Conservation (phyloP, 495 filamentous ascomycete species). For the Parachaetomium inaequale region DNA sequence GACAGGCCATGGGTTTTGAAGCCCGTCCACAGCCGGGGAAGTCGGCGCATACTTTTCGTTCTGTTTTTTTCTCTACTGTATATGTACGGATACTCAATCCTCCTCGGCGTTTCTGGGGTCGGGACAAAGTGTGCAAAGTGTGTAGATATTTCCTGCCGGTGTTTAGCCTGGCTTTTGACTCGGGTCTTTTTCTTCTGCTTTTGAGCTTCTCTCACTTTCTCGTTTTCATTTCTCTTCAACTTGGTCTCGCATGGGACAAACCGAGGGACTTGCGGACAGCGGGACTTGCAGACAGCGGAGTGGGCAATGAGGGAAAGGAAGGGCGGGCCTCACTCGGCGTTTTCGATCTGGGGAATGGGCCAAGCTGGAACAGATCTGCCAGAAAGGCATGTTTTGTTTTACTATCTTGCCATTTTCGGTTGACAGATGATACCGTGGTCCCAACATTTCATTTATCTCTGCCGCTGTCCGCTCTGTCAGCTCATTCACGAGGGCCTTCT, state of each 20-base stretch:
- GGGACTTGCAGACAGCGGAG: not conserved
- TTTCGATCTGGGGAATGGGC: not conserved
- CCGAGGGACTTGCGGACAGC: not conserved
- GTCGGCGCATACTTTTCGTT: not conserved
- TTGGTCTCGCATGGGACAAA: not conserved
- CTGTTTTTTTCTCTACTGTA: not conserved
- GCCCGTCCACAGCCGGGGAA: not conserved
- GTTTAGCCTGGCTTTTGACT: not conserved
- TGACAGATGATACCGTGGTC: not conserved
- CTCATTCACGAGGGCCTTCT: not conserved
- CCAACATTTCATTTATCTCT: not conserved
- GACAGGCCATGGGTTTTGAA: not conserved
- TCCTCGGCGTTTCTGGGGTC: conserved; percentile 10
- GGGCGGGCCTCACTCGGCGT: not conserved
- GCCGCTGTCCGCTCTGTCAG: not conserved
- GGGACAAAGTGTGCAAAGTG: conserved; percentile 10
- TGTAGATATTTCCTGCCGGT: conserved; percentile 7
- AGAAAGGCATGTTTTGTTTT: not conserved
- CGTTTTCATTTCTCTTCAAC: not conserved
- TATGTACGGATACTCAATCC: conserved; percentile 6
- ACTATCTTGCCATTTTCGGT: not conserved
- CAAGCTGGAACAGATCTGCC: not conserved
- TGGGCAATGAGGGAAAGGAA: not conserved
- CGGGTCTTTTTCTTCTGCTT: not conserved
- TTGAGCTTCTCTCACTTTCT: not conserved